Conservation (phyloP, 2,329 filamentous ascomycete genomes). For the Ophiostoma populinum region DNA sequence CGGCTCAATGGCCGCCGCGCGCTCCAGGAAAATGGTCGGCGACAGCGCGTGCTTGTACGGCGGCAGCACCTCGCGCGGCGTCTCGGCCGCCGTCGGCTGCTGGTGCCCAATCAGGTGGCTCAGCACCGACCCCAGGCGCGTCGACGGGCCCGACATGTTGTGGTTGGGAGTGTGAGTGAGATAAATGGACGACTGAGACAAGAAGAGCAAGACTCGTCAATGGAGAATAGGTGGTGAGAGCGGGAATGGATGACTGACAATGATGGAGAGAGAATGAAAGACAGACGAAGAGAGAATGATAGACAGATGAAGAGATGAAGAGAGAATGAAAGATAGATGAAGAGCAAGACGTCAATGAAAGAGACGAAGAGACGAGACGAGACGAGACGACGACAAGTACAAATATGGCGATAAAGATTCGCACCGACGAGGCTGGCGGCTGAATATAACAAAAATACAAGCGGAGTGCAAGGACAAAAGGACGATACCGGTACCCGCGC, state of each 20-base stretch:
- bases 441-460: too few relatives aligned
- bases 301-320: neutral
- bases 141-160: conserved; percentile 48
- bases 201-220: neutral
- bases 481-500: too few relatives aligned
- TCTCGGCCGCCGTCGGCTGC: conserved; percentile 12
- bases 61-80: conserved; percentile 1
- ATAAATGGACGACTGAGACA: too few relatives aligned
- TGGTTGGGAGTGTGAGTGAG: neutral
- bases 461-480: too few relatives aligned
- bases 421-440: too few relatives aligned
- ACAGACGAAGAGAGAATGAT: neutral
- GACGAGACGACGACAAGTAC: too few relatives aligned
- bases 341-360: neutral
- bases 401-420: too few relatives aligned
- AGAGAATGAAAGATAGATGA: neutral
- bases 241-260: neutral
- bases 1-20: conserved; percentile 77
- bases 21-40: conserved; percentile 66
- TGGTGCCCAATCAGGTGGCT: conserved; percentile 28
- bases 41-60: conserved; percentile 59
- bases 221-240: neutral
- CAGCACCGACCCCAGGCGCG: conserved; percentile 41
- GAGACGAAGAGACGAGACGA: neutral
- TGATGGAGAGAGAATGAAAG: neutral